Base-by-base conservation (phyloP, 106 monocot genomes). In the Amphibolis antarctica region DNA sequence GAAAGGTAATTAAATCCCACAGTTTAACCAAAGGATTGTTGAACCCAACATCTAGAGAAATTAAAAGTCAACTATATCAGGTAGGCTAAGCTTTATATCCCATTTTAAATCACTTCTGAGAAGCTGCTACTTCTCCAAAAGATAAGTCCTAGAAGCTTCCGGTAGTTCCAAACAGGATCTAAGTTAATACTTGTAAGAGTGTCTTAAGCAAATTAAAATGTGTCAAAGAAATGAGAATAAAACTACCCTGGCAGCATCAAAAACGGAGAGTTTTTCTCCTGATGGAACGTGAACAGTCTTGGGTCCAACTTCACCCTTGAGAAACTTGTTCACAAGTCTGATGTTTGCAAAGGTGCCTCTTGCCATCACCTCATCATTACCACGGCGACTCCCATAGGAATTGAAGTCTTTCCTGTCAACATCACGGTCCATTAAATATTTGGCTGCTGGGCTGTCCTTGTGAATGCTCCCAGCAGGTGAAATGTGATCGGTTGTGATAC, bases 391-490 rank as follows among this genome's bases (percentile, higher is more conserved):
- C 23, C 74, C 74, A 67, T 74, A 74, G 0, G 74, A 74, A 19
- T 74, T 74, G 59, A 74, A 74, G 28, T 74, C 67, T 60, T 28
- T 74, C 21, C 74, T 11, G 43, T 74, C 74, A 48, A 74, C 74
- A 15, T 60, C 59, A 26, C 42, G 74, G n/a, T 74, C 74, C 28
- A 74, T 13, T 3, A 74, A 28, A 59, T 51, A 74, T 18, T 67
- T 74, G 18, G 74, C 74, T 15, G 74, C 74, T 9, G 74, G 74
- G 60, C 74, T 67, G 43, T 74, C 74, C 30, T 67, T 74, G 67
- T 74, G 74, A 28, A 74, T 74, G 60, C 74, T 74, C 18, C 74
- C 74, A 12, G 74, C 74, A n/a, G 74, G 74, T 49, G 74, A 74
- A 27, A 74, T 74, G 42, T 74, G 74, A 29, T 74, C 74, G 9